Evolutionary conservation across 768 basidiomycete species (phyloP).

Genomic region (Psilocybe tampanensis): DNA sequence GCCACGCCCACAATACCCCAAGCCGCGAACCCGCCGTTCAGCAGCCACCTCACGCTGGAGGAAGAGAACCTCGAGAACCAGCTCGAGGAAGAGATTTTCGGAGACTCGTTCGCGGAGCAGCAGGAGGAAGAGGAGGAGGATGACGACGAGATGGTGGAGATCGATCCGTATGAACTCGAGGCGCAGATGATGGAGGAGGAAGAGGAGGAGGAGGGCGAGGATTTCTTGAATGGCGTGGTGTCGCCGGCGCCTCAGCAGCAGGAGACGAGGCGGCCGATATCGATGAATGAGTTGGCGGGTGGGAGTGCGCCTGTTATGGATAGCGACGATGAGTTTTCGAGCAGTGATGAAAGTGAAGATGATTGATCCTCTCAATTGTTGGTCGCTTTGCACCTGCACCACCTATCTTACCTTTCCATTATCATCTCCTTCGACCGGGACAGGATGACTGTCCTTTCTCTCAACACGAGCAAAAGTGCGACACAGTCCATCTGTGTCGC

Average conservation of each 20-base stretch:
- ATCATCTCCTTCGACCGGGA: too few species aligned
- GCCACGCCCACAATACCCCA: constrained; percentile 6
- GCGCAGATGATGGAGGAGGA: constrained; percentile 26
- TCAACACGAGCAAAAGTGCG: too few species aligned
- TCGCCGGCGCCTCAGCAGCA: constrained; percentile 34
- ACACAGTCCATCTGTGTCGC: too few species aligned
- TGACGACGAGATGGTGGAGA: constrained; percentile 7
- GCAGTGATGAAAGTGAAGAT: constrained; percentile 31
- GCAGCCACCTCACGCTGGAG: constrained; percentile 11
- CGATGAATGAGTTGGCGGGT: constrained; percentile 48
- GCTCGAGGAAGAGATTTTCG: constrained; percentile 29
- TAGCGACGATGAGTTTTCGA: constrained; percentile 29
- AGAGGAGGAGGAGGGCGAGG: constrained; percentile 35
- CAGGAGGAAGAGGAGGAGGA: constrained; percentile 8
- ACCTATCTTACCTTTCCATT: too few species aligned
- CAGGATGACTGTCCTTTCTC: too few species aligned
- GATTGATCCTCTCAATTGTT: constrained; percentile 19
- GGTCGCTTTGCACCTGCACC: not conserved
- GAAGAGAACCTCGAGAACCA: constrained; percentile 11
- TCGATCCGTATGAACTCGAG: not conserved
- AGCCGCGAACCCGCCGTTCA: not conserved
- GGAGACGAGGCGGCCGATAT: constrained; percentile 40
- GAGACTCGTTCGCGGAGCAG: constrained; percentile 17
- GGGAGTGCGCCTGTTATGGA: constrained; percentile 34
- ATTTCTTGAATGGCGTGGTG: constrained; percentile 48